Evolutionary conservation across 1,284 basidiomycete species (phyloP), one percentile per base, ranked within the genome.

Genomic region (Leucoagaricus sp.): DNA sequence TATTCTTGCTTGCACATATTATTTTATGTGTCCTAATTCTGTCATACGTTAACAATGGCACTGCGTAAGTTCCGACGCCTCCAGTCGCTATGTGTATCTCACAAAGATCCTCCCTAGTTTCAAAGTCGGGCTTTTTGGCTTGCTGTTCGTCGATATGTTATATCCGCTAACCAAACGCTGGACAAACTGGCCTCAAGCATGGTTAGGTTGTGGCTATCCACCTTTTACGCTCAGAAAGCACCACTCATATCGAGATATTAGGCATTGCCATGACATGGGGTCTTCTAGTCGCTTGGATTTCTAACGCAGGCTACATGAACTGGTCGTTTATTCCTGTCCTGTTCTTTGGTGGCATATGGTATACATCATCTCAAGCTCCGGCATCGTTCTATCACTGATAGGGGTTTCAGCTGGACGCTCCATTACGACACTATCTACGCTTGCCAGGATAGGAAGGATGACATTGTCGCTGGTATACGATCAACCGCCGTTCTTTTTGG

Each of bases 121-220:
- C 23, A 64, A 75, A n/a, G 53, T 63, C 45, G 66, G 64, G 0
- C 17, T 64, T 2, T n/a, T 65, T 2, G 65, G 70, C 5, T 73
- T 83, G 15, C 72, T 84, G 26, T 69, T 72, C 12, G 64, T 82
- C 17, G 76, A 79, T 36, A 72, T 75, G 3, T 61, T 81, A 3
- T 87, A 87, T 65, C 85, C 85, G 2, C 68, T 84, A 33, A 83
- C 85, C 79, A 87, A 87, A 69, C 73, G 84, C 0, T 74, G 72
- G 55, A 78, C 89, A 0, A 84, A 87, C 68, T 90, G 87, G 81
- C 89, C 89, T 10, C 89, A 91, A 66, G 73, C 83, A 21, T 81
- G 83, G 53, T 73, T 87, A 4, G 84, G 83, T 80, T 58, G 8
- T 52, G 34, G n/a, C 8, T 21, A 8, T 26, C 23, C 36, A 23